Percentiles rank a stretch among this genome's conserved stretches.
Conservation (phyloP, 495 filamentous ascomycete genomes). For the Penicillium salamii region DNA sequence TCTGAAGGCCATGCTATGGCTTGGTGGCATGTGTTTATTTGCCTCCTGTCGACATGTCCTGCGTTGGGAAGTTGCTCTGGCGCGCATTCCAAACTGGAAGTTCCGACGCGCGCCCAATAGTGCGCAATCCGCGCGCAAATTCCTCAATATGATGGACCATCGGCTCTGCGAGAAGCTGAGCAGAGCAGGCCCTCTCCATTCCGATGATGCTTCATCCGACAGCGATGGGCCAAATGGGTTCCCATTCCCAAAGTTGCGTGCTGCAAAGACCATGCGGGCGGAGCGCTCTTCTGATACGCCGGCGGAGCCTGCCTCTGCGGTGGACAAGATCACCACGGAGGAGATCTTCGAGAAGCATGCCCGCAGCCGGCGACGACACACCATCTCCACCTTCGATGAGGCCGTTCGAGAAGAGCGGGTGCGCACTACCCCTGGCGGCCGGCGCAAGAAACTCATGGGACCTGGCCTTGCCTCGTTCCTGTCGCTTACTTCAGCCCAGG, state of each 20-base stretch:
- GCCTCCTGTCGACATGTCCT: slow-evolving; percentile 71
- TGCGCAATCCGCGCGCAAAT: slow-evolving; percentile 44
- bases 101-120: slow-evolving; percentile 59
- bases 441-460: slow-evolving; percentile 65
- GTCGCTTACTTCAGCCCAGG: slow-evolving; percentile 75
- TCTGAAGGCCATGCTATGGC: slow-evolving; percentile 79
- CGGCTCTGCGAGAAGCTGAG: slow-evolving; percentile 44
- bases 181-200: slow-evolving; percentile 21
- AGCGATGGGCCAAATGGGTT: slow-evolving; percentile 39
- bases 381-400: slow-evolving; percentile 44
- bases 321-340: slow-evolving; percentile 24
- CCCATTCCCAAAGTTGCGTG: slow-evolving; percentile 21
- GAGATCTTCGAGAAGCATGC: slow-evolving; percentile 19
- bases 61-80: slow-evolving; percentile 81
- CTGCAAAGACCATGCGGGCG: slow-evolving; percentile 28
- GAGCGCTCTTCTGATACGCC: slow-evolving; percentile 10
- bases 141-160: slow-evolving; percentile 52
- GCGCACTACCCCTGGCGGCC: slow-evolving; percentile 59
- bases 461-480: slow-evolving; percentile 68
- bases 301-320: slow-evolving; percentile 15
- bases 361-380: slow-evolving; percentile 46
- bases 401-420: slow-evolving; percentile 30
- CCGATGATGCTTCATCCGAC: slow-evolving; percentile 36
- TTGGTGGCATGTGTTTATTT: slow-evolving; percentile 76
- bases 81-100: slow-evolving; percentile 87